phyloP scores from a whole-genome alignment of 768 basidiomycete genomes.

The Tulasnella sp. region DNA sequence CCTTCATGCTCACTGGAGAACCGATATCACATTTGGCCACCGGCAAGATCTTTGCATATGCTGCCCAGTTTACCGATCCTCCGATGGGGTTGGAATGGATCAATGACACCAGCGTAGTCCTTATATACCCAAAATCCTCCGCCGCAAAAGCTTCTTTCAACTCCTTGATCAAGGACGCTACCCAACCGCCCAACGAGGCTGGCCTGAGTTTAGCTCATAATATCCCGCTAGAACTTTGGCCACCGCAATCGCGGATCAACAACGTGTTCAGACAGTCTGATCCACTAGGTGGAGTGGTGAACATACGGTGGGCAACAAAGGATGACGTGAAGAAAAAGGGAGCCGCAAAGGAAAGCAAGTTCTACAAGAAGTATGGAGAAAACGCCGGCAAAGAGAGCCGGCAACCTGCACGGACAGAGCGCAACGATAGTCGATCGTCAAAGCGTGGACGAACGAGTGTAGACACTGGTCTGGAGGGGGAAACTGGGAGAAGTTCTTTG shows the following conservation, averaged over 20 bases:
- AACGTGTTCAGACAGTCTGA: conserved; percentile 51
- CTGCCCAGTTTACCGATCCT: conserved; percentile 53
- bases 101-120: conserved; percentile 66
- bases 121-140: conserved; percentile 51
- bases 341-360: conserved; percentile 57
- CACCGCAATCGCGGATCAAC: conserved; percentile 64
- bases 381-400: conserved; percentile 48
- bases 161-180: conserved; percentile 8
- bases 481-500: conserved; percentile 18
- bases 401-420: conserved; percentile 27
- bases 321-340: conserved; percentile 70
- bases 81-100: conserved; percentile 79
- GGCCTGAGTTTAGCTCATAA: conserved; percentile 52
- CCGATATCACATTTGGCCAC: conserved; percentile 69
- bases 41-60: conserved; percentile 65
- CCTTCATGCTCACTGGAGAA: conserved; percentile 55
- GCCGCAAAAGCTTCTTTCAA: conserved; percentile 31
- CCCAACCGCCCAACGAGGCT: conserved; percentile 31
- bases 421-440: conserved; percentile 24
- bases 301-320: conserved; percentile 61
- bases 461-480: conserved; percentile 14
- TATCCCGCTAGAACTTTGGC: conserved; percentile 64
- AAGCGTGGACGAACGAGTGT: conserved; percentile 7
- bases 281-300: conserved; percentile 49
- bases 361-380: conserved; percentile 62